Evolutionary conservation across 495 filamentous ascomycete species (phyloP), one percentile per base, ranked within the genome.

Genomic region (Penicillium taxi): DNA sequence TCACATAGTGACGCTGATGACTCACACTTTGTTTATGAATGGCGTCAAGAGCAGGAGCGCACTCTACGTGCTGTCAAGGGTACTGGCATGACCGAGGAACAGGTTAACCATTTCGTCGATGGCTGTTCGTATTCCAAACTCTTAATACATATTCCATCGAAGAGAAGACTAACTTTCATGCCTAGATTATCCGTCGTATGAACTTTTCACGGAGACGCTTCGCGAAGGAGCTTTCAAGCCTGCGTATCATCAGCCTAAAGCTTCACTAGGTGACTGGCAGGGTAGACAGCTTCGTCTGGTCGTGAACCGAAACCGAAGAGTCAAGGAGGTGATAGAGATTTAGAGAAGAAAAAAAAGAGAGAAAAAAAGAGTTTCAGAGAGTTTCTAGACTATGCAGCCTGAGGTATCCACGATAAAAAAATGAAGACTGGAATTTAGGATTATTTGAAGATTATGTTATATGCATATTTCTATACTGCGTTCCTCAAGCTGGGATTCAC

Each of bases 21-120:
- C 39, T 70, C 69, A 11, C 66, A 69, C 37, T 93, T 70, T 49
- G 90, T 95, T 25, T 96, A 95, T 53, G 77, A 75, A 41, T 96
- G 90, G 90, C 78, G 90, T 12, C 60, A 77, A 37, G 67, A 96
- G 55, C 86, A 93, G 55, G 90, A 96, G 59, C 69, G 66, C 16
- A 69, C 67, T 34, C 64, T 96, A 46, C 69, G 83, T 12, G 63
- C 59, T 9, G 54, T 68, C 28, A 84, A 71, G 51, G 81, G 82
- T 16, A 67, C 58, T 11, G 88, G 85, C 21, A 95, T 95, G 90
- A 84, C 75, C 2, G 73, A 81, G 45, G 71, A 77, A 35, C 73
- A 82, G 47, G 74, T 84, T 24, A 66, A 71, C 28, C 56, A 72
- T 19, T 84, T 84, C 52, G 77, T 84, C 19, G 69, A 83, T 50